Evolutionary conservation across 257 asterid genomes (phyloP).

Genomic region (Oldenlandia corymbosa): DNA sequence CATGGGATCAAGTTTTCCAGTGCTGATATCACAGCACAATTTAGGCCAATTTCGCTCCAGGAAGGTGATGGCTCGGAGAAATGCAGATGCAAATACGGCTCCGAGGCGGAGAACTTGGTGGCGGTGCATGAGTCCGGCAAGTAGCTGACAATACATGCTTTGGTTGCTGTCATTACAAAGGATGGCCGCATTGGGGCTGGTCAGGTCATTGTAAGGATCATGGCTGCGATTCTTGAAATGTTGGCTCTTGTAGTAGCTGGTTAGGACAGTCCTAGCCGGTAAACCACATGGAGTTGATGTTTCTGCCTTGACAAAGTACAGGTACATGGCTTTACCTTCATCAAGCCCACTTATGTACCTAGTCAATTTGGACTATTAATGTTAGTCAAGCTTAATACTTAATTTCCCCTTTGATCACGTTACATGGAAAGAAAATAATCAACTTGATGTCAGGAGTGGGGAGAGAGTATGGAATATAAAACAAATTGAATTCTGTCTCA

Average conservation of each 20-base stretch:
- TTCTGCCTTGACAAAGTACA: slow-evolving; percentile 71
- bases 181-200: slow-evolving; percentile 67
- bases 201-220: slow-evolving; percentile 57
- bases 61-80: slow-evolving; percentile 71
- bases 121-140: slow-evolving; percentile 69
- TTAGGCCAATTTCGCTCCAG: slow-evolving; percentile 60
- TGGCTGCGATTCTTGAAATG: slow-evolving; percentile 55
- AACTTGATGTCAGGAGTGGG: neutral
- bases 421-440: neutral
- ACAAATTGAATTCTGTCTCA: slow-evolving; percentile 11
- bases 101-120: slow-evolving; percentile 75
- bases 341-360: slow-evolving; percentile 53
- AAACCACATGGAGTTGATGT: slow-evolving; percentile 65
- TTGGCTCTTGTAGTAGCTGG: slow-evolving; percentile 69
- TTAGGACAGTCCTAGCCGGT: slow-evolving; percentile 68
- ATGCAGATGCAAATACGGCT: slow-evolving; percentile 74
- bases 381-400: neutral
- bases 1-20: slow-evolving; percentile 34
- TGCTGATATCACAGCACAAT: slow-evolving; percentile 52
- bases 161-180: slow-evolving; percentile 64
- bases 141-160: slow-evolving; percentile 79
- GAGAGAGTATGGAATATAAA: neutral
- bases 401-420: neutral
- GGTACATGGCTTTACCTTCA: slow-evolving; percentile 76
- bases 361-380: neutral